Percentiles rank a stretch among this genome's conserved stretches.
Evolutionary conservation across 164 flowering plant species (phyloP).

Genomic region (Umbellularia californica): DNA sequence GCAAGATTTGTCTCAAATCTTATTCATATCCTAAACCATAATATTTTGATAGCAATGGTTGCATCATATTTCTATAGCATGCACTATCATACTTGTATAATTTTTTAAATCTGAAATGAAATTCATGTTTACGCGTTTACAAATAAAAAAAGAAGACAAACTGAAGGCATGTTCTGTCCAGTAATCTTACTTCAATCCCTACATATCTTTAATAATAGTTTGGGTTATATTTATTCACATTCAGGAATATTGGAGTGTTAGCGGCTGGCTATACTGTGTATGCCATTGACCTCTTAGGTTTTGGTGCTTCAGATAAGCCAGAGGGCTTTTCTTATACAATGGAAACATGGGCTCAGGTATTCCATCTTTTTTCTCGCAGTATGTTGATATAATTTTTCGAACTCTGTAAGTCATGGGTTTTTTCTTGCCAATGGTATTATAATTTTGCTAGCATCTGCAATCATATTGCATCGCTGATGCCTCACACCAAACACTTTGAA

Average conservation of each 20-base stretch:
- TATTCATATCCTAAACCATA: neutral
- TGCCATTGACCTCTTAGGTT: conserved; percentile 84
- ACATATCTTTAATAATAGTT: neutral
- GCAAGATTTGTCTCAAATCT: too few relatives aligned
- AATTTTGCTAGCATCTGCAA: neutral
- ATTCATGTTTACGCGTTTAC: too few relatives aligned
- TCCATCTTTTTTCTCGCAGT: neutral
- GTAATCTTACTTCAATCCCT: neutral
- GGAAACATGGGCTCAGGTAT: conserved; percentile 91
- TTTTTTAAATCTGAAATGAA: too few relatives aligned
- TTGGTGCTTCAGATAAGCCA: conserved; percentile 93
- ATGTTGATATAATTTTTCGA: neutral
- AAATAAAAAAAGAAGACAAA: too few relatives aligned
- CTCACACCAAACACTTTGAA: conserved; percentile 10
- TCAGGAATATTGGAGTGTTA: conserved; percentile 64
- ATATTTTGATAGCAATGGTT: neutral
- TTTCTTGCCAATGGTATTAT: neutral
- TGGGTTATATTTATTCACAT: neutral
- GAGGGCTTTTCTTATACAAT: conserved; percentile 63
- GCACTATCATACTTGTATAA: too few relatives aligned
- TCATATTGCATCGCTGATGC: neutral
- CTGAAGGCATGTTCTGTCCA: too few relatives aligned
- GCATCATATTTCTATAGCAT: too few relatives aligned
- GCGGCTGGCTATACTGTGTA: conserved; percentile 58
- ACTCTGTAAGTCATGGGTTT: neutral